Base-by-base conservation (phyloP, 306 rosid genomes). In the Crataegus laevigata region DNA sequence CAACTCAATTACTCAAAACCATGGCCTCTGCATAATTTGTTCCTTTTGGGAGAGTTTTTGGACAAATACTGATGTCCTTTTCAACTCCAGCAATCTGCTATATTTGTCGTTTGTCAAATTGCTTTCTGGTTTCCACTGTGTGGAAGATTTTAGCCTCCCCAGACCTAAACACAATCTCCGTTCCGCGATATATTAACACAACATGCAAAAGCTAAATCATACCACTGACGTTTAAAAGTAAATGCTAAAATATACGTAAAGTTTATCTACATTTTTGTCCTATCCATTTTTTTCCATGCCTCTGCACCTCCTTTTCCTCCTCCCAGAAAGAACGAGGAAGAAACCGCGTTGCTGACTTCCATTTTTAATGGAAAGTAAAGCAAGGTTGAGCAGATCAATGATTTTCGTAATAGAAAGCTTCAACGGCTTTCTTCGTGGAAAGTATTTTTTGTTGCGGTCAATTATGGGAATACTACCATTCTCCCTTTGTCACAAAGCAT, bases 261-360 rank as follows among this genome's bases (percentile, higher is more conserved):
- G 50, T 62, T 63, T 75, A 71, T 69, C 77, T 61, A 40, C 61
- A 29, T 54, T 70, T 76, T 83, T 86, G 88, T 81, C 85, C 70
- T 80, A 45, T 77, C 54, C 75, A 11, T 54, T 61, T 12, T 12
- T 77, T 84, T 81, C 78, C 74, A 80, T 78, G 77, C 87, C 68
- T 72, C 55, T 60, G 14, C 66, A 13, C 69, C 58, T 25, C 70
- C 84, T 62, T 65, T 52, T 54, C 24, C 45, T 28, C 19, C 58
- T 6, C 4, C 75, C 75, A n/a, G 7, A 22, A 11, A 60, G 69
- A 52, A 36, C 74, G 26, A 21, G 61, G 72, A 80, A 77, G 87
- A 86, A 83, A 83, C 88, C 87, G 87, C 87, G 87, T 88, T 65
- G 77, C 83, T 64, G 86, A 79, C 69, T 73, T 69, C 62, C 21